Conservation (phyloP, 2,329 filamentous ascomycete genomes). For the Alternaria alternata region DNA sequence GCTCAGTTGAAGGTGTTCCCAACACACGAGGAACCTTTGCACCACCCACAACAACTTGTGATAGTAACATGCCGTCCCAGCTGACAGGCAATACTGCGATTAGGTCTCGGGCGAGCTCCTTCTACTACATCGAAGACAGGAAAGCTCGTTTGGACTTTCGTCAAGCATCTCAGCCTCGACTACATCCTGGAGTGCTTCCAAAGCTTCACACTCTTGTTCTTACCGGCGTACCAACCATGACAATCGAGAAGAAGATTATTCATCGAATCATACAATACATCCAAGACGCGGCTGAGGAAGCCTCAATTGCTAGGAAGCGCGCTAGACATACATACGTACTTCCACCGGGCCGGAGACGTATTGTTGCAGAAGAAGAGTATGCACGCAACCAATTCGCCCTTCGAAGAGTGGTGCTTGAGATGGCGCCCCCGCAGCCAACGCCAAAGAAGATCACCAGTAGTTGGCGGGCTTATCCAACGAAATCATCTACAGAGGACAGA, state of each 20-base stretch:
- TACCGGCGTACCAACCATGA: constrained; percentile 63
- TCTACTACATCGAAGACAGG: constrained; percentile 39
- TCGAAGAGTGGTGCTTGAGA: constrained; percentile 64
- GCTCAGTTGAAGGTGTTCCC: background rate
- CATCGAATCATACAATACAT: constrained; percentile 62
- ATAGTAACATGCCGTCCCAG: constrained; percentile 5
- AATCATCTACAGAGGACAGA: constrained; percentile 66
- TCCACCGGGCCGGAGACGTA: constrained; percentile 63
- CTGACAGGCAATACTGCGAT: background rate
- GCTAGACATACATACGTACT: constrained; percentile 66
- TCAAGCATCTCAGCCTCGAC: constrained; percentile 42
- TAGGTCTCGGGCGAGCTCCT: constrained; percentile 35
- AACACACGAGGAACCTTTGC: constrained; percentile 19
- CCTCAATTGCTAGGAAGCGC: constrained; percentile 60
- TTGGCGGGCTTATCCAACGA: constrained; percentile 56
- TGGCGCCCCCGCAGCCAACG: constrained; percentile 34
- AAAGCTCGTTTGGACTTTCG: constrained; percentile 42
- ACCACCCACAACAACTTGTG: constrained; percentile 15
- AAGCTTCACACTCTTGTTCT: constrained; percentile 64
- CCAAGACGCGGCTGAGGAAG: constrained; percentile 64
- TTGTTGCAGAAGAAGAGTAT: constrained; percentile 58
- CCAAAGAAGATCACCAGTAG: constrained; percentile 53
- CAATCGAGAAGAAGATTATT: constrained; percentile 50
- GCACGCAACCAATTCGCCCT: constrained; percentile 64
- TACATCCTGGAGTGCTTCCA: constrained; percentile 65